Evolutionary conservation across 208 protist genomes (phyloP), one percentile per base, ranked within the genome.

Genomic region (Acanthamoeba sp.): DNA sequence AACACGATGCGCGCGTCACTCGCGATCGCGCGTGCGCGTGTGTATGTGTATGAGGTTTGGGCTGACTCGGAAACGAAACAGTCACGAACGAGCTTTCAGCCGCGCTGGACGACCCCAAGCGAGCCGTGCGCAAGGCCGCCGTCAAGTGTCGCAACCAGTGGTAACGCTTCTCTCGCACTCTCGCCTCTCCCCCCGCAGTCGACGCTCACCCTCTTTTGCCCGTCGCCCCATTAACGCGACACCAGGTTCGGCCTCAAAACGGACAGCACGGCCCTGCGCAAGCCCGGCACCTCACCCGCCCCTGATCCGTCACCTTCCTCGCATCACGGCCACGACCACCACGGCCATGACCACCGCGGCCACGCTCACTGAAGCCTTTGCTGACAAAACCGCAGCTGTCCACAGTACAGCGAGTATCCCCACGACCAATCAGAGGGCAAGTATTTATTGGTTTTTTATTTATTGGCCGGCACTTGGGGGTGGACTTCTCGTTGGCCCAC

Each of bases 141-240:
- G 85, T 91, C n/a, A 64, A 50, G 22, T 91, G 85, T n/a, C 85
- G 85, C 48, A 91, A 71, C 57, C 34, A 42, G n/a, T 91, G 85
- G 85, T 90, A 45, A 45, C 29, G 2, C 7, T 5, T 9, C 29
- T 24, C 9, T 69, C 29, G 59, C 12, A 7, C n/a, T 36, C 48
- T 55, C 48, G 22, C 48, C 48, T 16, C 45, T 50, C 18, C 12
- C 45, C 45, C 18, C 45, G n/a, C n/a, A n/a, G 10, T 48, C 42
- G 42, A 48, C 42, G 6, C 42, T 22, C 52, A 59, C 52, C 20
- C 52, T 59, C 27, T 82, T 45, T 78, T 6, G 14, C 0, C 36
- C 40, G 36, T 9, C 24, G 73, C n/a, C 20, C n/a, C n/a, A n/a
- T n/a, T n/a, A n/a, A n/a, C n/a, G n/a, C n/a, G n/a, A n/a, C n/a